Percentiles rank a stretch among this genome's conserved stretches.
These are phyloP conservation scores for Aphanomyces astaci DNA, from an alignment of 352 stramenopile genomes.

Conservation along the genomic window DNA sequence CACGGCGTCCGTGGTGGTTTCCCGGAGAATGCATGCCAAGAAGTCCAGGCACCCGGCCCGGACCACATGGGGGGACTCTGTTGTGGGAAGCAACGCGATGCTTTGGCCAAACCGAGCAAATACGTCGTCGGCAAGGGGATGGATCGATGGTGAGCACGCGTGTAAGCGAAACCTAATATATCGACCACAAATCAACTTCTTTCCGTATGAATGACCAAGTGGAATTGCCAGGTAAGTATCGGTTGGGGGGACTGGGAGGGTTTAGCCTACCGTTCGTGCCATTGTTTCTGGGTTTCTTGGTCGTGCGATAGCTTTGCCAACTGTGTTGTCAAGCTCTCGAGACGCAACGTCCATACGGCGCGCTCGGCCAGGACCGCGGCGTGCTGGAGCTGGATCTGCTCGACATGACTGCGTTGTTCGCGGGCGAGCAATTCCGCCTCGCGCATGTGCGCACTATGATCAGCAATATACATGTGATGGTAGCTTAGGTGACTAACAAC, in stretches of 20 bases:
- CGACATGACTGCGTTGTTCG: constrained; percentile 50
- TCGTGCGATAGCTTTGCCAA: constrained; percentile 57
- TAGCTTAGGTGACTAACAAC: neutral
- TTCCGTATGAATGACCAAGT: no score
- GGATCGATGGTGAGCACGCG: neutral
- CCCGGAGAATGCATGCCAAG: constrained; percentile 43
- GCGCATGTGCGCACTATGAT: constrained; percentile 44
- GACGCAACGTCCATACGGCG: constrained; percentile 32
- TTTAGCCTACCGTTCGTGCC: constrained; percentile 31
- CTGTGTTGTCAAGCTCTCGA: constrained; percentile 37
- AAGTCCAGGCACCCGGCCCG: constrained; percentile 54
- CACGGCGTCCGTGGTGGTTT: constrained; percentile 50
- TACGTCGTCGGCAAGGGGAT: constrained; percentile 35
- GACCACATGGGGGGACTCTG: constrained; percentile 35
- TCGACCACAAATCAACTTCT: no score
- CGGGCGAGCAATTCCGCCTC: constrained; percentile 45
- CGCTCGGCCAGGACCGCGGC: constrained; percentile 42
- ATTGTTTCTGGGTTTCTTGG: constrained; percentile 56
- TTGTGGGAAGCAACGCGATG: constrained; percentile 52
- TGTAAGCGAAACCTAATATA: neutral
- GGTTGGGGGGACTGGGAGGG: neutral
- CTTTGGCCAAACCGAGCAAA: constrained; percentile 66
- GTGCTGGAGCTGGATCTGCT: constrained; percentile 51
- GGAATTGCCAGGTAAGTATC: no score
- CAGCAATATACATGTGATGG: no score